Base-by-base conservation (phyloP, 352 stramenopile species). In the Globisporangium polare region DNA sequence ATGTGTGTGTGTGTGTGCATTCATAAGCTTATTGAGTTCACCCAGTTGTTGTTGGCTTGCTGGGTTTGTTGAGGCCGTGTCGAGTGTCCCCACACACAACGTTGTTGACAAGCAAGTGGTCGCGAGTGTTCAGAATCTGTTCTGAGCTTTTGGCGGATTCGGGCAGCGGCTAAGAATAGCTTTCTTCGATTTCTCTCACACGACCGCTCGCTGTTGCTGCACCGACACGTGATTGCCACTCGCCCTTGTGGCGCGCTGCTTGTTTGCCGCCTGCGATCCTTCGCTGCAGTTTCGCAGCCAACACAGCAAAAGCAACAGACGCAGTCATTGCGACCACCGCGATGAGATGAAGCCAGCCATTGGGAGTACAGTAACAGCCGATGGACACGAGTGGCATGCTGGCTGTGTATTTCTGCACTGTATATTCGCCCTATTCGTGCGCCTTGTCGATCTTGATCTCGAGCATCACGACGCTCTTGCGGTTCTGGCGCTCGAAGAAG, bases 381-480 rank as follows among this genome's bases (percentile, higher is more conserved):
- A 12, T 7, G 2, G 12, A 15, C 15, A 15, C 33, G 33, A 39
- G 33, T 39, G 33, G 3, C 12, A 39, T 39, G 33, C 8, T 39
- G 33, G 9, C 9, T 39, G 9, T 39, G 33, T 39, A 39, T 39
- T 39, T 17, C 9, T 39, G 33, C 33, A 17, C 33, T 39, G 33
- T 39, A 1, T 17, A 15, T 54, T 27, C 49, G 15, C 15, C 7
- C 20, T 77, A 82, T 57, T 77, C 68, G 24, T 43, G 27, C 27
- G 68, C 66, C 61, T 81, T 77, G 60, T 85, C 71, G 33, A 92
- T 65, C 57, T 86, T 84, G 57, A 92, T 80, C 72, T 90, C 75
- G 45, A 92, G 77, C 73, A 90, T 81, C 42, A 90, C 62, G 49
- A 75, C 76, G 62, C 79, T 89, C 53, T 83, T 86, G 58, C 82